Evolutionary conservation across 2,329 filamentous ascomycete species (phyloP), one percentile per base, ranked within the genome.

Genomic region (Phoma sp.): DNA sequence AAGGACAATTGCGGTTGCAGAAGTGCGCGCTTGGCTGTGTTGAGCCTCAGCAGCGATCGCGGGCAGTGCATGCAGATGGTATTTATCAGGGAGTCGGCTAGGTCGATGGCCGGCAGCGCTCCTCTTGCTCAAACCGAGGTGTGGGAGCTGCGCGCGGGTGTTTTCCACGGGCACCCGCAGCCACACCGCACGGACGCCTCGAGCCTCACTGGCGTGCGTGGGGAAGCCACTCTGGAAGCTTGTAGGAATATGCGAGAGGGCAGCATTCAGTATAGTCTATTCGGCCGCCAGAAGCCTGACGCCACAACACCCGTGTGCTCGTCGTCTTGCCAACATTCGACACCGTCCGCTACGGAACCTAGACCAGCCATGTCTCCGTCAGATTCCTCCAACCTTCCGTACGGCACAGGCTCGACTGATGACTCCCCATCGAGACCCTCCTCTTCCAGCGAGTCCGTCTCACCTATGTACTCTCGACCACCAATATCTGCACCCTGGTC

Each of bases 211-310:
- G 28, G 45, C 52, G 40, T 42, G 40, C 28, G 46, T 46, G 42
- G 42, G 52, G 42, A 52, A 56, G 20, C 33, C 20, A 43, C 45
- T 14, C 6, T 23, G 17, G n/a, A 7, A 32, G 12, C 32, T 17
- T 10, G 18, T n/a, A 39, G 20, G 20, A 25, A 9, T 20, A n/a
- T 33, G 23, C 2, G 18, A 37, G 14, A 10, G 23, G n/a, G 33
- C 33, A 33, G 43, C 32, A 28, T 12, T 77, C 70, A 81, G 62
- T 80, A 80, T 53, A 81, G 54, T 48, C 60, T 76, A 58, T 80
- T 72, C 11, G 77, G 77, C 60, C 72, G 74, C 78, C 78, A 80
- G 63, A 80, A 80, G 5, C 73, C 67, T 9, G 57, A 42, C 10
- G 62, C 64, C 42, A 74, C 63, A 2, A 62, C 53, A 9, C 42